Evolutionary conservation across 106 monocot genomes (phyloP), one percentile per base, ranked within the genome.

Genomic region (Dioscorea zingiberensis): DNA sequence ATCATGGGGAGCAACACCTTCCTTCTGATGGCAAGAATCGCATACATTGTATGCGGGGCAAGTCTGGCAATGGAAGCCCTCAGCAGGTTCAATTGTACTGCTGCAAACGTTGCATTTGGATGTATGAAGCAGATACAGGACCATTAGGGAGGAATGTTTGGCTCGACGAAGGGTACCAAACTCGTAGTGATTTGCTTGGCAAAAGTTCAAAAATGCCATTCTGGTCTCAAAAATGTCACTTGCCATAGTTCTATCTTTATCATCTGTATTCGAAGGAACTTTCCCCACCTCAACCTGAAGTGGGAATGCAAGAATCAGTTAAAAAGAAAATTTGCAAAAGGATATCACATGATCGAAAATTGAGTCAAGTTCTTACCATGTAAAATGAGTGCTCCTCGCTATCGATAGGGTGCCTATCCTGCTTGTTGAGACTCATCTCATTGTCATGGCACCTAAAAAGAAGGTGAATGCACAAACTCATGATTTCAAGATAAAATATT

Each of bases 121-220:
- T 75, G 38, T 76, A 51, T 78, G 78, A 23, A 86, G 72, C 61
- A 73, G 22, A 67, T 87, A 68, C 38, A 87, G 76, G 25, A 87
- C 72, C 87, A 87, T 87, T 83, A 87, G 83, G n/a, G 83, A 79
- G 19, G 87, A 84, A 64, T 87, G 80, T 22, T 87, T 87, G 47
- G 87, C 87, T 11, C 83, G 61, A 19, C 87, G 73, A 19, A 87
- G 77, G 21, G 83, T 77, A 63, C 80, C 87, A 69, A 83, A 87
- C 55, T 87, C 83, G 65, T 80, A 87, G 44, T 74, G 70, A 44
- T 69, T 74, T 38, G 24, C 54, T 67, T 80, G 71, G 49, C 87
- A 87, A 48, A 73, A 62, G 47, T 60, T 58, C 55, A 87, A 62
- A 44, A 87, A 80, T 9, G 32, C 55, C 25, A 64, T 65, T 60